Evolutionary conservation across 352 stramenopile genomes (phyloP), one percentile per base, ranked within the genome.

Genomic region (Blastocystis sp.): DNA sequence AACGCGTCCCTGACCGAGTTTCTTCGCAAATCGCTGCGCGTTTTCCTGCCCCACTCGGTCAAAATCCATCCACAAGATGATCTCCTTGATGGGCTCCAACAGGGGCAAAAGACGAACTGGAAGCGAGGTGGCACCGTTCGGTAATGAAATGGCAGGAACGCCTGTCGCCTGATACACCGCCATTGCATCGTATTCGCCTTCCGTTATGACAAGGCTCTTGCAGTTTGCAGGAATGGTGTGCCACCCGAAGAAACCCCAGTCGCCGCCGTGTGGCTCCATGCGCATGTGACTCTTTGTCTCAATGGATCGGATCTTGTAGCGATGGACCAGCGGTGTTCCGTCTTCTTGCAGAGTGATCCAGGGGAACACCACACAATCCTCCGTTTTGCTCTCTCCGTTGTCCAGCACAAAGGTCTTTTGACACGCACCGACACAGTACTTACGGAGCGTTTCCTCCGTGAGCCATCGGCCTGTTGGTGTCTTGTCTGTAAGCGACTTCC

Each of bases 21-120:
- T 98, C 84, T 93, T 89, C 1, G 93, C 92, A 87, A 99, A 98
- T 87, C 97, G 97, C 64, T 97, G 92, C 2, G 96, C 92, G 72
- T 94, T 97, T 48, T 96, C 93, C 87, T 95, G 90, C 14, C 96
- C 95, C 24, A 84, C 59, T 9, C 89, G 90, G 88, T 99, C 96
- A 79, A 96, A 96, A 89, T 99, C 96, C 93, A 99, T 97, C 96
- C 96, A 99, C 29, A 99, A 88, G 89, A 97, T 97, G 51, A 99
- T 96, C 48, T 92, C 94, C 84, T 96, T 92, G 87, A 99, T 98
- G 4, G 91, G 90, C 89, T 98, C 94, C 27, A 99, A 89, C 85
- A 98, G 88, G 29, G 94, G 94, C 36, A 99, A 87, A 16, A 98
- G 90, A 54, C 94, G 94, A 6, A 93, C 90, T 3, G 95, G 95